phyloP scores from a whole-genome alignment of 1,139 yeast species.

The Ashbya aceris region DNA sequence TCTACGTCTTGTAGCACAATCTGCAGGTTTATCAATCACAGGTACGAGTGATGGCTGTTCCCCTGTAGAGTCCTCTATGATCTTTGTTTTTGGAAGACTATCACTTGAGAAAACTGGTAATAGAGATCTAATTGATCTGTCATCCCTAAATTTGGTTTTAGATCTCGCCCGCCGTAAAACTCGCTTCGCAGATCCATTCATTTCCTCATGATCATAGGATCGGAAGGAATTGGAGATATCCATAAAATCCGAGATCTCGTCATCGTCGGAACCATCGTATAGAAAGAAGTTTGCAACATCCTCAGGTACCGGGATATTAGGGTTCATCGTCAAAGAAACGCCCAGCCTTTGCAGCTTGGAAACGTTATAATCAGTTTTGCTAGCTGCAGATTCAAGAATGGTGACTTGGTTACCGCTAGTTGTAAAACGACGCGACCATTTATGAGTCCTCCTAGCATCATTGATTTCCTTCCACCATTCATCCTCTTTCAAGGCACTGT shows the following conservation, averaged over 20 bases:
- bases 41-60: slow-evolving; percentile 50
- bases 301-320: slow-evolving; percentile 36
- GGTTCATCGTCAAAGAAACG: slow-evolving; percentile 63
- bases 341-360: slow-evolving; percentile 65
- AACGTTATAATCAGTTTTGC: slow-evolving; percentile 35
- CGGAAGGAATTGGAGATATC: slow-evolving; percentile 2
- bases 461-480: slow-evolving; percentile 63
- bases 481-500: slow-evolving; percentile 32
- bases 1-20: slow-evolving; percentile 1
- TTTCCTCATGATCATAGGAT: slow-evolving; percentile 1
- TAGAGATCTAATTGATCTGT: slow-evolving; percentile 12
- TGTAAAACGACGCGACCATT: slow-evolving; percentile 24
- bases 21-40: slow-evolving; percentile 31
- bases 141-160: slow-evolving; percentile 6
- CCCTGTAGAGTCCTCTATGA: slow-evolving; percentile 60
- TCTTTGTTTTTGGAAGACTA: slow-evolving; percentile 65
- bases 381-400: slow-evolving; percentile 12
- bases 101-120: slow-evolving; percentile 72
- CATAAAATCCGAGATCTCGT: slow-evolving; percentile 18
- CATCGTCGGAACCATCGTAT: slow-evolving; percentile 18
- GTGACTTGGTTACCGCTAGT: slow-evolving; percentile 6
- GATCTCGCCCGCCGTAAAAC: background rate
- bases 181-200: background rate
- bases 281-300: slow-evolving; percentile 7
- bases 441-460: slow-evolving; percentile 41